These are phyloP conservation scores for Tricholoma furcatifolium DNA, from an alignment of 768 basidiomycete species.

Conservation along the genomic window DNA sequence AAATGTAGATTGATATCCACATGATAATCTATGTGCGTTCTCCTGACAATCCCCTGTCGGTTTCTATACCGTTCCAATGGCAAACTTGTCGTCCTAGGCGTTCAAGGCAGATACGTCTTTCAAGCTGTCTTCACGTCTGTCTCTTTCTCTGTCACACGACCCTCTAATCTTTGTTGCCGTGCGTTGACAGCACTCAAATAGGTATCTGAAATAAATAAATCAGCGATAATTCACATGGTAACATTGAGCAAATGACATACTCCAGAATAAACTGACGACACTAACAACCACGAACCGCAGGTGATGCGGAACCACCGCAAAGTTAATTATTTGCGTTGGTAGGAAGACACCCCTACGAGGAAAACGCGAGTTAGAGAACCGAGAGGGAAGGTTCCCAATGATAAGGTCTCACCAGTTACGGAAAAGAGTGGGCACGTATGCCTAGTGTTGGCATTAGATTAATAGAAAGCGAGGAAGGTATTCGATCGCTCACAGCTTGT, in stretches of 20 bases:
- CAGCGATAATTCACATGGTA: neutral
- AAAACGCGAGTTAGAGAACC: neutral
- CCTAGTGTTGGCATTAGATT: constrained; percentile 32
- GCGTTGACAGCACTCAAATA: constrained; percentile 63
- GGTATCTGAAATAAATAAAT: constrained; percentile 40
- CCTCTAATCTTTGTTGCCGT: constrained; percentile 12
- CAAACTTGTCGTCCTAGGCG: too few relatives aligned
- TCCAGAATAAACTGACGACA: constrained; percentile 81
- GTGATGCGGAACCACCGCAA: constrained; percentile 73
- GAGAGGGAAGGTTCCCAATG: neutral
- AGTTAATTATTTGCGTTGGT: constrained; percentile 80
- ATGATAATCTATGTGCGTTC: too few relatives aligned
- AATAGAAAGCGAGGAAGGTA: neutral
- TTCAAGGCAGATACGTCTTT: too few relatives aligned
- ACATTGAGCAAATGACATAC: constrained; percentile 40
- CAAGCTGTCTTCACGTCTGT: too few relatives aligned
- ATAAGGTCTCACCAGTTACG: constrained; percentile 64
- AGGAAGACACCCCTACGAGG: constrained; percentile 62
- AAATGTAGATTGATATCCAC: too few relatives aligned
- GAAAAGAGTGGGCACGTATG: constrained; percentile 70
- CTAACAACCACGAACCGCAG: constrained; percentile 73
- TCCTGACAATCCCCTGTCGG: too few relatives aligned
- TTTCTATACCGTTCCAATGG: too few relatives aligned
- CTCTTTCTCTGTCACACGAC: too few relatives aligned
- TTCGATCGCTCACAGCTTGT: constrained; percentile 34